phyloP scores from a whole-genome alignment of 805 yeast species.

The Lachancea meyersii region DNA sequence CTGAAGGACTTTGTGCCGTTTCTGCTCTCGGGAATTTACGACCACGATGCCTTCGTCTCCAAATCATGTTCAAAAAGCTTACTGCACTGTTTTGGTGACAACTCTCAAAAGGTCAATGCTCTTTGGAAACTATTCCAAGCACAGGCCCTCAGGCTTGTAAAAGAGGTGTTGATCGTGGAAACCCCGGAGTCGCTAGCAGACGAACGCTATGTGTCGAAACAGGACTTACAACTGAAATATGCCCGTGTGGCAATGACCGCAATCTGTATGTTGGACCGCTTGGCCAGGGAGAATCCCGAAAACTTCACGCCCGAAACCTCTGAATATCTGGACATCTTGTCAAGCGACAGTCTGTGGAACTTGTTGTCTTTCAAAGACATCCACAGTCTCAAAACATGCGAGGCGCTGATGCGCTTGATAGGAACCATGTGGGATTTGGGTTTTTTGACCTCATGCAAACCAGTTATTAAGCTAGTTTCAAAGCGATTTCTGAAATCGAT shows the following conservation, averaged over 20 bases:
- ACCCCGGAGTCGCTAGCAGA: slow-evolving; percentile 63
- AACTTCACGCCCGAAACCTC: slow-evolving; percentile 7
- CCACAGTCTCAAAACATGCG: slow-evolving; percentile 39
- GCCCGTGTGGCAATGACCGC: slow-evolving; percentile 49
- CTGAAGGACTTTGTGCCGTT: slow-evolving; percentile 67
- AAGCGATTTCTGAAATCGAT: slow-evolving; percentile 33
- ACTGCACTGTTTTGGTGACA: slow-evolving; percentile 48
- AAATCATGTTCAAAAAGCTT: slow-evolving; percentile 44
- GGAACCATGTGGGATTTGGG: slow-evolving; percentile 26
- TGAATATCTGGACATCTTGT: slow-evolving; percentile 33
- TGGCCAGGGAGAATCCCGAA: slow-evolving; percentile 18
- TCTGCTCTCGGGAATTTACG: slow-evolving; percentile 67
- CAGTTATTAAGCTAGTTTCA: slow-evolving; percentile 29
- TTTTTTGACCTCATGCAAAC: slow-evolving; percentile 19
- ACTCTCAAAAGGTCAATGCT: slow-evolving; percentile 46
- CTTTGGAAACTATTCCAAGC: slow-evolving; percentile 55
- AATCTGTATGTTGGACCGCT: slow-evolving; percentile 40
- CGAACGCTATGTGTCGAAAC: slow-evolving; percentile 58
- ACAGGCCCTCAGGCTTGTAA: slow-evolving; percentile 50
- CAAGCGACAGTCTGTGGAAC: slow-evolving; percentile 42
- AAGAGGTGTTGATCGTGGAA: slow-evolving; percentile 50
- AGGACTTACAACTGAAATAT: slow-evolving; percentile 62
- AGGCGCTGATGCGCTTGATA: slow-evolving; percentile 36
- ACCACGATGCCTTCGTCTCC: slow-evolving; percentile 58
- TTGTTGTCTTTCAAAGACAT: slow-evolving; percentile 33